phyloP scores from a whole-genome alignment of 805 yeast genomes.

The Komagataella pastoris region DNA sequence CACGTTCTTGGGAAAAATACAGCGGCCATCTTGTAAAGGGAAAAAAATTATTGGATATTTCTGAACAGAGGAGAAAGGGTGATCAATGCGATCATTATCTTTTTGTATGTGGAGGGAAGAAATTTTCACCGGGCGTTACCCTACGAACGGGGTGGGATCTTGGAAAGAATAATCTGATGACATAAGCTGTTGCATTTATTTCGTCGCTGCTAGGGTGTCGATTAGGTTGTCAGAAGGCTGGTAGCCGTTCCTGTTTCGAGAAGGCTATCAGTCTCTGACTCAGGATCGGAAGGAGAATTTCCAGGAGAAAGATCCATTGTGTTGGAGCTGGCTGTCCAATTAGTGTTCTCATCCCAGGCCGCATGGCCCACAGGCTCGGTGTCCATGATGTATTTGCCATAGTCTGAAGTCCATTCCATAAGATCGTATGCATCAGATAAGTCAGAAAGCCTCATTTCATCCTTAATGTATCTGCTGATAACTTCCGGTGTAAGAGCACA shows the following conservation, averaged over 20 bases:
- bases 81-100: neutral
- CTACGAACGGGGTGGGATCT: slow-evolving; percentile 2
- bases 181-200: neutral
- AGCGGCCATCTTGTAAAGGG: neutral
- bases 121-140: slow-evolving; percentile 1
- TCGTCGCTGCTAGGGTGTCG: too few relatives aligned
- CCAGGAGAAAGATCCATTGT: neutral
- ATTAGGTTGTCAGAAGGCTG: neutral
- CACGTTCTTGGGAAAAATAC: slow-evolving; percentile 40
- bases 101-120: neutral
- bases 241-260: neutral
- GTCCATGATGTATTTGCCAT: slow-evolving; percentile 21
- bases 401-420: slow-evolving; percentile 28
- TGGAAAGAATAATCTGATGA: neutral
- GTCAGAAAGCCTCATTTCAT: slow-evolving; percentile 24
- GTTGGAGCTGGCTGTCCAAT: slow-evolving; percentile 2
- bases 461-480: slow-evolving; percentile 32
- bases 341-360: slow-evolving; percentile 4
- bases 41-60: neutral
- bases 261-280: neutral
- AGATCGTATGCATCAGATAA: slow-evolving; percentile 31
- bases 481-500: slow-evolving; percentile 56
- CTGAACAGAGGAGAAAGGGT: neutral
- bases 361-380: slow-evolving; percentile 6
- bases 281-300: neutral